Evolutionary conservation across 352 stramenopile genomes (phyloP).

Genomic region (Synura sp.): DNA sequence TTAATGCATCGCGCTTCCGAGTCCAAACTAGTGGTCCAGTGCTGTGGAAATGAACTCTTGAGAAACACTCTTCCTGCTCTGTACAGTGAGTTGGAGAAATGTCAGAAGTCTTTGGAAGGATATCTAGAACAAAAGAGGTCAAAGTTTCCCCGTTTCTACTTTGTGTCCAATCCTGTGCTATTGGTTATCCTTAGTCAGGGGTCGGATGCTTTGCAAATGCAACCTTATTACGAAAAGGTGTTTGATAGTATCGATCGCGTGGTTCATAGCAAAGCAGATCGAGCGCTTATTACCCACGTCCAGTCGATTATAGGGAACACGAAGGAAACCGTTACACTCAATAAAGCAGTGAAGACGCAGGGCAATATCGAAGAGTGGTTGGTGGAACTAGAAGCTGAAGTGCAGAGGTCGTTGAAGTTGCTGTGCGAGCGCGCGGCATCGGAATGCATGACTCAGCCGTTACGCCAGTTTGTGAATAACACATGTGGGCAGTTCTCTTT

Average conservation of each 20-base stretch:
- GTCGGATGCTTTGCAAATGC: constrained; percentile 93
- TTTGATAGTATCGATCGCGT: constrained; percentile 90
- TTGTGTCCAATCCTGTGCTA: constrained; percentile 79
- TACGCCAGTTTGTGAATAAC: constrained; percentile 64
- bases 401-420: constrained; percentile 47
- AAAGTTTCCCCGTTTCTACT: constrained; percentile 73
- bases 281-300: not conserved
- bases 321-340: constrained; percentile 69
- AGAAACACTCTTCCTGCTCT: constrained; percentile 72
- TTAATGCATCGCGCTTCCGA: constrained; percentile 73
- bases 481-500: constrained; percentile 85
- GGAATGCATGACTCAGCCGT: constrained; percentile 42
- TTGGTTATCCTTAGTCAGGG: constrained; percentile 76
- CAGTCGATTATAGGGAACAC: constrained; percentile 2
- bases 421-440: constrained; percentile 50
- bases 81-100: constrained; percentile 79
- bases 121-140: constrained; percentile 82
- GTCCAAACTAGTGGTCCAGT: constrained; percentile 65
- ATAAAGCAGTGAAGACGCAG: constrained; percentile 85
- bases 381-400: constrained; percentile 75
- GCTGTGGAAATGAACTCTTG: constrained; percentile 72
- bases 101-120: constrained; percentile 77
- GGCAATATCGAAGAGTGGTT: constrained; percentile 99
- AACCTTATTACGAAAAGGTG: constrained; percentile 97
- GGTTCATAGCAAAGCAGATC: not conserved